Conservation (phyloP, 768 basidiomycete genomes). For the Phanerochaete carnosa region DNA sequence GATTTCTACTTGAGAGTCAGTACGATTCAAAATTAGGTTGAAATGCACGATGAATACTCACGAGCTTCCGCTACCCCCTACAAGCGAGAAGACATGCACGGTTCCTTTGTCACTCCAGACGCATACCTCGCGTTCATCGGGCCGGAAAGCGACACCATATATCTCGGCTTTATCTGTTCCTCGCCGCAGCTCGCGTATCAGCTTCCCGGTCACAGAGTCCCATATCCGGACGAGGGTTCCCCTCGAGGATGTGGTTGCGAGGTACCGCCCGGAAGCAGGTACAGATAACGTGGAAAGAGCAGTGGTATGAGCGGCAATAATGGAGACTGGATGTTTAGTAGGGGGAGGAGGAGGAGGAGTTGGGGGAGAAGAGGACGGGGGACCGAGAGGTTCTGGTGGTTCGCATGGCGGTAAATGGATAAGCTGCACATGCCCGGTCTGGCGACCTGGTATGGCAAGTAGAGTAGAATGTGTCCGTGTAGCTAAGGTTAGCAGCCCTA, state of each 20-base stretch:
- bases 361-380: slow-evolving; percentile 48
- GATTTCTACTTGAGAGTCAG: slow-evolving; percentile 54
- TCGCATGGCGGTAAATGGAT: slow-evolving; percentile 81
- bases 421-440: slow-evolving; percentile 85
- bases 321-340: slow-evolving; percentile 66
- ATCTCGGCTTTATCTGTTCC: slow-evolving; percentile 90
- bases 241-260: slow-evolving; percentile 80
- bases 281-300: slow-evolving; percentile 76
- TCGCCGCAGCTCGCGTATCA: slow-evolving; percentile 76
- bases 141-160: slow-evolving; percentile 85
- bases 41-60: slow-evolving; percentile 37
- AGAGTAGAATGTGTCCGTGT: slow-evolving; percentile 75
- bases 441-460: slow-evolving; percentile 81
- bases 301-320: slow-evolving; percentile 81
- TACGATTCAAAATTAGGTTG: not conserved
- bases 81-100: slow-evolving; percentile 81
- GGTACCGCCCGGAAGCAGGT: slow-evolving; percentile 71
- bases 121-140: slow-evolving; percentile 81
- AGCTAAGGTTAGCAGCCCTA: slow-evolving; percentile 80
- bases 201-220: slow-evolving; percentile 71
- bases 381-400: slow-evolving; percentile 52
- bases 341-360: slow-evolving; percentile 53
- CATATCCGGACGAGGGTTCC: slow-evolving; percentile 89
- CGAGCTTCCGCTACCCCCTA: slow-evolving; percentile 57
- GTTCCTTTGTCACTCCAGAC: slow-evolving; percentile 97